Percentiles rank a stretch among this genome's conserved stretches.
These are phyloP conservation scores for Didymella pinodella DNA, from an alignment of 2,329 filamentous ascomycete species.

Conservation along the genomic window DNA sequence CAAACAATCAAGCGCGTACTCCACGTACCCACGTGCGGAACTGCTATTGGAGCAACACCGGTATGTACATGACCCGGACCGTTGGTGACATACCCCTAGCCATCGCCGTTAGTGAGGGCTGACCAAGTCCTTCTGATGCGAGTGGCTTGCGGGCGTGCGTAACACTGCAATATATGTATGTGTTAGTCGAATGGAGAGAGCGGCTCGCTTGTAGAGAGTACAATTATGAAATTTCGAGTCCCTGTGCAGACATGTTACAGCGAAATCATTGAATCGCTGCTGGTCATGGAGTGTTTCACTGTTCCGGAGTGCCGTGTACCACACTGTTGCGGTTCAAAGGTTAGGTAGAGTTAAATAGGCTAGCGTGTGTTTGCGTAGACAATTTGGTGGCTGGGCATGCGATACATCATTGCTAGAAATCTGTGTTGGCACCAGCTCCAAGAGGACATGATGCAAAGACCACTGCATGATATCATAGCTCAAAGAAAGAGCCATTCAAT, in stretches of 20 bases:
- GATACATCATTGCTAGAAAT: background rate
- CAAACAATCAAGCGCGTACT: slow-evolving; percentile 3
- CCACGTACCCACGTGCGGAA: slow-evolving; percentile 12
- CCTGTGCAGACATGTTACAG: slow-evolving; percentile 1
- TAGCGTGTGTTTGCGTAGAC: background rate
- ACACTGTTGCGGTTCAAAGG: background rate
- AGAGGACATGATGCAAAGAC: background rate
- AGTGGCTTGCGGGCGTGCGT: slow-evolving; percentile 17
- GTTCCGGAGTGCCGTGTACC: background rate
- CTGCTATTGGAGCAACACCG: slow-evolving; percentile 10
- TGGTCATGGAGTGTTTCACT: background rate
- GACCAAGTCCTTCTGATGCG: slow-evolving; percentile 9
- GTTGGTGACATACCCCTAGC: slow-evolving; percentile 2
- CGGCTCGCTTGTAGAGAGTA: slow-evolving; percentile 4
- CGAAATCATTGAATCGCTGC: background rate
- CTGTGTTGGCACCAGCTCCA: background rate
- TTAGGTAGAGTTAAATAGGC: background rate
- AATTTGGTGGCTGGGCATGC: background rate
- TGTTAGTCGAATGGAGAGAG: background rate
- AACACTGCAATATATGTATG: background rate
- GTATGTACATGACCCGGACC: slow-evolving; percentile 2
- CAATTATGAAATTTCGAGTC: background rate
- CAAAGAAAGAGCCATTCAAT: slow-evolving; percentile 3
- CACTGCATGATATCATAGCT: slow-evolving; percentile 14
- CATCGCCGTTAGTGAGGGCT: background rate